Evolutionary conservation across 345 rosid species (phyloP).

Genomic region (Rhodamnia rubescens): DNA sequence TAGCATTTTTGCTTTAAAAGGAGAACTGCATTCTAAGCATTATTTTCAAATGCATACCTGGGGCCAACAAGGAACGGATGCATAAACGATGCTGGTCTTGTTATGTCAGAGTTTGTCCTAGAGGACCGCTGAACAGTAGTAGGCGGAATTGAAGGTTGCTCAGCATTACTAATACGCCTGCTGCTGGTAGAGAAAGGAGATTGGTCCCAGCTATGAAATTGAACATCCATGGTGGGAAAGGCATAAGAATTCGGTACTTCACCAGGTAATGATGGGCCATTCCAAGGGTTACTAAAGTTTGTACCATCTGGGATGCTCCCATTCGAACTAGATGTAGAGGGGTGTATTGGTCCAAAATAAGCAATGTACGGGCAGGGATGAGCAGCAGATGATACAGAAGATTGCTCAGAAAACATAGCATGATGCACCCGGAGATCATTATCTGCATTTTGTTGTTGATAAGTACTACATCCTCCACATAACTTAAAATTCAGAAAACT

Average conservation of each 20-base stretch:
- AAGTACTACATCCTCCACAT: background rate
- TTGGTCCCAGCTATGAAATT: slow-evolving; percentile 65
- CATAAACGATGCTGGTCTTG: slow-evolving; percentile 66
- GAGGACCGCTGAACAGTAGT: slow-evolving; percentile 41
- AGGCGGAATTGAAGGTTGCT: slow-evolving; percentile 53
- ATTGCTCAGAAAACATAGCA: slow-evolving; percentile 59
- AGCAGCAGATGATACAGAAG: slow-evolving; percentile 53
- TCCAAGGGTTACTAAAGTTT: slow-evolving; percentile 60
- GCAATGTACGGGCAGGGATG: slow-evolving; percentile 92
- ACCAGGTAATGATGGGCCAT: slow-evolving; percentile 56
- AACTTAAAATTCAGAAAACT: background rate
- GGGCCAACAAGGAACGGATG: slow-evolving; percentile 73
- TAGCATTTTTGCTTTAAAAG: background rate
- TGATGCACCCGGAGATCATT: slow-evolving; percentile 65
- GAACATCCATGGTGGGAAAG: slow-evolving; percentile 67
- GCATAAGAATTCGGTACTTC: slow-evolving; percentile 68
- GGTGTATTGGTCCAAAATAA: slow-evolving; percentile 78
- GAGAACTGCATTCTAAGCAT: background rate
- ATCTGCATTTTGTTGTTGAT: slow-evolving; percentile 43
- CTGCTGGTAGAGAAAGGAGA: slow-evolving; percentile 57
- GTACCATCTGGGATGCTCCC: slow-evolving; percentile 64
- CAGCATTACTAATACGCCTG: slow-evolving; percentile 35
- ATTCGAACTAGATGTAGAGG: slow-evolving; percentile 63
- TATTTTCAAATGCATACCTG: slow-evolving; percentile 33
- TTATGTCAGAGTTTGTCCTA: slow-evolving; percentile 46